Evolutionary conservation across 176 grass and related monocot genomes (phyloP).

Genomic region (Elymus sibiricus): DNA sequence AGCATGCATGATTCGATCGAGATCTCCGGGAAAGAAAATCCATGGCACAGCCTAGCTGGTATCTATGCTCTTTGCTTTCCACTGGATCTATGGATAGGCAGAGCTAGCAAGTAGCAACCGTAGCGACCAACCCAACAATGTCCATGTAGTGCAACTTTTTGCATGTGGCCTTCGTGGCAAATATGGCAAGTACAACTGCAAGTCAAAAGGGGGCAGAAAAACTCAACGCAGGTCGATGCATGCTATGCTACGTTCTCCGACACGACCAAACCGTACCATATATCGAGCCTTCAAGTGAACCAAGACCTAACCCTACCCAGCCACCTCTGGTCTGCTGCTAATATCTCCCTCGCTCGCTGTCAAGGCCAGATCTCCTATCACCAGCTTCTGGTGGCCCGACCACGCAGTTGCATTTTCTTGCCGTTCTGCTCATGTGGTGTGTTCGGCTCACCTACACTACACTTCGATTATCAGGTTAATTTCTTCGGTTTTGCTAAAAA

Average conservation of each 20-base stretch:
- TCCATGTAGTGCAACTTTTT: background rate
- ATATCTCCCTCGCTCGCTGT: background rate
- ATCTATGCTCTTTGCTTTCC: background rate
- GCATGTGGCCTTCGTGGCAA: constrained; percentile 10
- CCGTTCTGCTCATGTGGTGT: background rate
- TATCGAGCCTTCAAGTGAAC: constrained; percentile 7
- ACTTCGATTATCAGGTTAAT: too few relatives aligned
- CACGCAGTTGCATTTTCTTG: background rate
- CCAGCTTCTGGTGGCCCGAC: background rate
- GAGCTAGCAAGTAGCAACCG: background rate
- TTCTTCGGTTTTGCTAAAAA: too few relatives aligned
- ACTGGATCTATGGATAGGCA: background rate
- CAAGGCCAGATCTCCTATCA: background rate
- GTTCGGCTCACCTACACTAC: background rate
- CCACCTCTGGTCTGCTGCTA: background rate
- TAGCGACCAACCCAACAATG: background rate
- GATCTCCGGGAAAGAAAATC: background rate
- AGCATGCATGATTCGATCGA: background rate
- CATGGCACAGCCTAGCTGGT: background rate
- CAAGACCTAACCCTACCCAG: background rate
- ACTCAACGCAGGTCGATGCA: background rate
- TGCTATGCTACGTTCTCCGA: background rate
- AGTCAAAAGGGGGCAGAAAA: constrained; percentile 12
- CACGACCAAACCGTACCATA: constrained; percentile 7
- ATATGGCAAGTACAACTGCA: background rate